Evolutionary conservation across 1,139 yeast genomes (phyloP).

Genomic region (Pichiaceae sp.): DNA sequence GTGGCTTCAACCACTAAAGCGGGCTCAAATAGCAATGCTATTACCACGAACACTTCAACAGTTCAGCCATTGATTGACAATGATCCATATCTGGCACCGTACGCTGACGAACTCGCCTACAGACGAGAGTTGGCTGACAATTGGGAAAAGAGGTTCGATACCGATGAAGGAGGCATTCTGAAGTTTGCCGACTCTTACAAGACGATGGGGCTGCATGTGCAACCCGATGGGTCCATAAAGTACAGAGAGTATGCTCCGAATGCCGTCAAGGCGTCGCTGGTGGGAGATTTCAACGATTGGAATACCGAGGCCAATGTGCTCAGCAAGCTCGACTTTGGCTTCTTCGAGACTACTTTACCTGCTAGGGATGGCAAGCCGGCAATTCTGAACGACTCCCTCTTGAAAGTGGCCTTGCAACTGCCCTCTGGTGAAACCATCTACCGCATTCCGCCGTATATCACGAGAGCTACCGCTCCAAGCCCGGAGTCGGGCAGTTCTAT

Average conservation of each 20-base stretch:
- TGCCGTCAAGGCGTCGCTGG: conserved; percentile 62
- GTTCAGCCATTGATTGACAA: conserved; percentile 54
- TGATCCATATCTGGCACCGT: conserved; percentile 89
- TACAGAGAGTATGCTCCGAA: conserved; percentile 88
- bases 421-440: conserved; percentile 66
- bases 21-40: too few relatives aligned
- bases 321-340: conserved; percentile 53
- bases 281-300: conserved; percentile 93
- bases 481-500: conserved; percentile 41
- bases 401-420: conserved; percentile 62
- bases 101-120: conserved; percentile 47
- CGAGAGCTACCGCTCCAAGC: conserved; percentile 68
- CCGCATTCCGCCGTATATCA: conserved; percentile 85
- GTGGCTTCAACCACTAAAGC: too few relatives aligned
- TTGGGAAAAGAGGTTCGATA: conserved; percentile 42
- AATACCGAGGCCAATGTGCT: conserved; percentile 48
- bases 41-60: too few relatives aligned
- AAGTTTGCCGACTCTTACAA: conserved; percentile 49
- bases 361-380: conserved; percentile 45
- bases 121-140: conserved; percentile 48
- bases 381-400: conserved; percentile 72
- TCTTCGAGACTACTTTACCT: conserved; percentile 54
- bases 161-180: conserved; percentile 30
- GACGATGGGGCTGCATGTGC: conserved; percentile 68
- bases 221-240: conserved; percentile 43